Evolutionary conservation across 805 yeast species (phyloP), one percentile per base, ranked within the genome.

Genomic region (Jamesozyma piceae): DNA sequence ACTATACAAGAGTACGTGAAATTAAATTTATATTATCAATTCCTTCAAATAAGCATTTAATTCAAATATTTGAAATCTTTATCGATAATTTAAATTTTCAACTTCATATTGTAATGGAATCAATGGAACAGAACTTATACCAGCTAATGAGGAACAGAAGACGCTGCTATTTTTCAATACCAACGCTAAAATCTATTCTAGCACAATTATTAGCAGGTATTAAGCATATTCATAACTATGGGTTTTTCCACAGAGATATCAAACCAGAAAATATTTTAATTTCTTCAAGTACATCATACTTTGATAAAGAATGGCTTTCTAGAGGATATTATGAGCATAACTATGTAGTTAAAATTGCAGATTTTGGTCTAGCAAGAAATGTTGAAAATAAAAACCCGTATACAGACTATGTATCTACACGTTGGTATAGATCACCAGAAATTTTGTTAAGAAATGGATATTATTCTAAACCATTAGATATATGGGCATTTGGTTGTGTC

Each of bases 201-300:
- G 63, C 79, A 10, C 97, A 89, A 59, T 60, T 89, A 1, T 66
- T 86, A 44, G 70, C 74, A 43, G 98, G 92, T 3, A 71, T 89
- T 24, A 74, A 77, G 43, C 97, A 90, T 60, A 87, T 90, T 43
- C 98, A 92, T 57, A 63, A 66, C 10, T 65, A 69, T 31, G 63
- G 66, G 22, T 76, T 67, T 49, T 66, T 75, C 45, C 97, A 90
- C 60, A 74, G 98, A 44, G 98, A 90, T 67, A 72, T 90, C 38
- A 90, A 90, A 62, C 97, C 98, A 0, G 97, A 90, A 55, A 90
- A 90, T 62, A 81, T 90, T 21, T 72, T 90, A 50, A 76, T 89
- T 4, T 69, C 79, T 30, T 77, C 80, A 19, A 64, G 81, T 5
- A 61, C 64, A 32, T 70, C 70, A 39, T 82, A 73, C 53, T 81